Evolutionary conservation across 78 protist genomes (phyloP), one percentile per base, ranked within the genome.

Genomic region (Acrasis kona): DNA sequence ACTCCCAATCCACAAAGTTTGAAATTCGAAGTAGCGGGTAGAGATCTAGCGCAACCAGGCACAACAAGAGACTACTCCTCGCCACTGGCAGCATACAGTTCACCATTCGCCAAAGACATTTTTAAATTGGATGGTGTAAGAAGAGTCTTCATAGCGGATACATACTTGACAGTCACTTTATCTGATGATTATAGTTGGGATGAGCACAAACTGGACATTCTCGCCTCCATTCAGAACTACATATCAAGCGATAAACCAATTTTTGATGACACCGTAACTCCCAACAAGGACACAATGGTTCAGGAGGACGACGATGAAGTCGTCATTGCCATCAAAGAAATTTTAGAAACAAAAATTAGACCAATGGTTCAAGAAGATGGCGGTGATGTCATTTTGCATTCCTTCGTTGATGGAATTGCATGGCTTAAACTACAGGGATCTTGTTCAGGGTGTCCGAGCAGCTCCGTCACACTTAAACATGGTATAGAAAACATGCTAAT

Each of bases 401-500:
- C 85, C 3, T 83, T 82, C 74, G 80, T 84, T 37, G 91, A 76
- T 41, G 93, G 93, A 29, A 69, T 87, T 41, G 90, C 87, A 7
- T 7, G 58, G 77, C 84, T 89, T 7, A 40, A 87, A 68, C 37
- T 88, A 37, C 85, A 85, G 41, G 92, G 90, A 19, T 78, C 90
- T 5, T 85, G 89, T 65, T 65, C 77, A 36, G 69, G 85, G 7
- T 89, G 90, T 67, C 83, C 88, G 4, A 79, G 84, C 35, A 74
- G 87, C 35, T 72, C 77, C 34, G 92, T 86, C 3, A 91, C 95
- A n/a, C 79, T 91, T 34, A 88, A 91, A 72, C 72, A 74, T 39
- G 95, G 95, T 34, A 89, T 91, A 42, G 95, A 91, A 72, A 86
- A 85, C 71, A 91, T 91, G 95, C 40, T 91, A 57, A 87, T 84